These are phyloP conservation scores for Eucalyptus sideroxylon DNA, from an alignment of 345 rosid species.

Conservation along the genomic window DNA sequence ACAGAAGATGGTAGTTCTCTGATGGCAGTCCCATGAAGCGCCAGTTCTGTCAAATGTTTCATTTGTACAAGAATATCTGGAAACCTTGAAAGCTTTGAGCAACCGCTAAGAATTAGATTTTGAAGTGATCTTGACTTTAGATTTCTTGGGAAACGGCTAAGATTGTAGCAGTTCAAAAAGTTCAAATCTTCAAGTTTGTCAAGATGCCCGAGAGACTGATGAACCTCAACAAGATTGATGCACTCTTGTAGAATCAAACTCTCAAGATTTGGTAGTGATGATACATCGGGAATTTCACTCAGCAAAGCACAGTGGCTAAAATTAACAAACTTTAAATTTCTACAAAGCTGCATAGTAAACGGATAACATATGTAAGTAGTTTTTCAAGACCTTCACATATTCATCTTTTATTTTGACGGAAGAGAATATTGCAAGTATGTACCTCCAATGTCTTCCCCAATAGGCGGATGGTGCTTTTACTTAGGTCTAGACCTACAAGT, in stretches of 20 bases:
- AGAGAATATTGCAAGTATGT: neutral
- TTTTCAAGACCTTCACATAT: too few relatives aligned
- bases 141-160: too few relatives aligned
- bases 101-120: neutral
- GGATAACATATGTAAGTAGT: too few relatives aligned
- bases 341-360: too few relatives aligned
- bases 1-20: neutral
- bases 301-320: too few relatives aligned
- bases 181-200: accelerated
- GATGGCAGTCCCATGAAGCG: neutral
- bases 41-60: neutral
- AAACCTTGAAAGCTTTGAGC: neutral
- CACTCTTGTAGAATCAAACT: accelerated
- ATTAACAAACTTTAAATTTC: too few relatives aligned
- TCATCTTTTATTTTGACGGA: neutral
- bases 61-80: neutral
- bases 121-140: neutral
- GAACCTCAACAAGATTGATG: too few relatives aligned
- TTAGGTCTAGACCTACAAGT: neutral
- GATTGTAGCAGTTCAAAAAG: too few relatives aligned
- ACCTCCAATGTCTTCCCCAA: neutral
- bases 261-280: too few relatives aligned
- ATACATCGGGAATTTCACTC: too few relatives aligned
- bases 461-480: neutral
- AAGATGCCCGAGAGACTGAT: too few relatives aligned